Percentiles rank a stretch among this genome's conserved stretches.
These are phyloP conservation scores for Solanum dulcamara DNA, from an alignment of 257 asterid species.

Conservation along the genomic window DNA sequence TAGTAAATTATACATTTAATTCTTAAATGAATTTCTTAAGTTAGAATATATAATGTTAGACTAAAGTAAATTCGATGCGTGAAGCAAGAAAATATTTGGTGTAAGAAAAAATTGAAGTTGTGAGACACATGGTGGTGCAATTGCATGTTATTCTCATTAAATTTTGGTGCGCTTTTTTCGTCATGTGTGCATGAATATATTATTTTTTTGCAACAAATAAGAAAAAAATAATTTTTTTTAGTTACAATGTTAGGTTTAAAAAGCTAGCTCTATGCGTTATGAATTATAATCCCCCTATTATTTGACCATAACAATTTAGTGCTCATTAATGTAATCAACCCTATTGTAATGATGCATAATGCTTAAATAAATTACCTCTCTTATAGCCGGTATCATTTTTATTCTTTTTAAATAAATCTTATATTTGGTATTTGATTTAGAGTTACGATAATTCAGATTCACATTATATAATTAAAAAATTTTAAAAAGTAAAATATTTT, in stretches of 20 bases:
- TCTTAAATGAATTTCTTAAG: background rate
- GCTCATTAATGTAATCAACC: background rate
- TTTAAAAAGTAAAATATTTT: background rate
- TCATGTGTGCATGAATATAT: background rate
- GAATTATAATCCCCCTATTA: too few relatives aligned
- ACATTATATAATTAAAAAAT: too few relatives aligned
- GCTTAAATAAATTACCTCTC: background rate
- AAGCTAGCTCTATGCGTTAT: background rate
- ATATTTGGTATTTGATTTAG: background rate
- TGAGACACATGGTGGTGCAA: background rate
- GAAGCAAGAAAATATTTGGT: background rate
- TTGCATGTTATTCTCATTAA: background rate
- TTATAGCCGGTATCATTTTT: background rate
- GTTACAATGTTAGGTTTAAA: too few relatives aligned
- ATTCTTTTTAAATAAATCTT: background rate
- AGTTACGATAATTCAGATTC: background rate
- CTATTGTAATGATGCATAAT: background rate
- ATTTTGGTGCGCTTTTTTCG: background rate
- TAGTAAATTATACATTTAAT: background rate
- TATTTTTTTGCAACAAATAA: too few relatives aligned
- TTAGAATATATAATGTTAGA: background rate
- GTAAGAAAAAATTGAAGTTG: background rate
- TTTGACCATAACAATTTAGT: background rate
- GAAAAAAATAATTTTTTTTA: too few relatives aligned
- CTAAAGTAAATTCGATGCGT: background rate